These are phyloP conservation scores for Candolleomyces efflorescens DNA, from an alignment of 768 basidiomycete genomes.

Conservation along the genomic window DNA sequence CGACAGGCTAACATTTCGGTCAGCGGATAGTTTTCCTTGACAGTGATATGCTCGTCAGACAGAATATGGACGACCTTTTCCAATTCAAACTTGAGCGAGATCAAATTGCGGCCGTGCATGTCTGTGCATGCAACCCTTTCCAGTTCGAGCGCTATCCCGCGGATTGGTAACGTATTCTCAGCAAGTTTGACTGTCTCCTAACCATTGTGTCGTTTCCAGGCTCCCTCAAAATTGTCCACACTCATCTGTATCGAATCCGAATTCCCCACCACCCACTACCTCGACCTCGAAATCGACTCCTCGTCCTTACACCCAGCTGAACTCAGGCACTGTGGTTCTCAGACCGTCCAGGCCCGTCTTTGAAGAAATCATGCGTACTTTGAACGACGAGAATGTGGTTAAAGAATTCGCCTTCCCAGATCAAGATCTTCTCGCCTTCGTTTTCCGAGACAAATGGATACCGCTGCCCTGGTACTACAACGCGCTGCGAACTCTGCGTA, in stretches of 20 bases:
- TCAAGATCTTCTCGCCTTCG: constrained; percentile 83
- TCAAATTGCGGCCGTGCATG: constrained; percentile 85
- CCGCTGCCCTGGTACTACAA: constrained; percentile 88
- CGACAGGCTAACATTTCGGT: background rate
- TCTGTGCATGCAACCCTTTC: constrained; percentile 92
- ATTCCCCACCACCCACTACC: constrained; percentile 31
- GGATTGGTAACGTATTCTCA: constrained; percentile 64
- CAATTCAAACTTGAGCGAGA: constrained; percentile 57
- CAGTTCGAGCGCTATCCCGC: constrained; percentile 79
- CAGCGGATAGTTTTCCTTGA: constrained; percentile 81
- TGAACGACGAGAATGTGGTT: constrained; percentile 41
- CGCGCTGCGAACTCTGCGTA: constrained; percentile 81
- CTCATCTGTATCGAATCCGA: constrained; percentile 48
- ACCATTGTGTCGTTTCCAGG: constrained; percentile 44
- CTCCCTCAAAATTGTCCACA: constrained; percentile 89
- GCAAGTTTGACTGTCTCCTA: constrained; percentile 5
- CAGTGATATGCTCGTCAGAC: constrained; percentile 81
- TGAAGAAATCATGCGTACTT: constrained; percentile 48
- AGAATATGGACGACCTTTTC: constrained; percentile 76
- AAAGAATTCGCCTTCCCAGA: constrained; percentile 68
- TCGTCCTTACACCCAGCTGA: constrained; percentile 78
- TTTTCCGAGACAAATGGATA: constrained; percentile 75
- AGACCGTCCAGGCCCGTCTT: constrained; percentile 62
- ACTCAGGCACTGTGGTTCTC: constrained; percentile 86
- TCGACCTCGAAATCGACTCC: constrained; percentile 41